phyloP scores from a whole-genome alignment of 768 basidiomycete genomes.

The Leccinum barrowsii region DNA sequence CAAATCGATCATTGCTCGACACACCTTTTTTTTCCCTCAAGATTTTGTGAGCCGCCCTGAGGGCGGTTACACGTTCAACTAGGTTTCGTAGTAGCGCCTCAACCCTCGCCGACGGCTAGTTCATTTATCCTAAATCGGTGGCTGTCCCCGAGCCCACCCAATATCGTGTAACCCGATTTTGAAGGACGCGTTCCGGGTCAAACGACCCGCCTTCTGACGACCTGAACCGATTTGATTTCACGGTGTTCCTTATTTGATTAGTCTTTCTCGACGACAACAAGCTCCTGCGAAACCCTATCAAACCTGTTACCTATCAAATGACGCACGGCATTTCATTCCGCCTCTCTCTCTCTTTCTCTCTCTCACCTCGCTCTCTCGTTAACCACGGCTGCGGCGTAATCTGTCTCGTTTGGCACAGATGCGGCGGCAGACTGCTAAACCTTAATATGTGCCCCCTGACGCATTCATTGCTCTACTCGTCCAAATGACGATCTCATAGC shows the following conservation, averaged over 20 bases:
- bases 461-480: constrained; percentile 16
- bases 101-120: constrained; percentile 21
- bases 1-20: constrained; percentile 19
- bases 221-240: constrained; percentile 12
- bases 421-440: constrained; percentile 19
- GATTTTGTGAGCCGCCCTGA: constrained; percentile 16
- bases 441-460: constrained; percentile 21
- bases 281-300: constrained; percentile 35
- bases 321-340: constrained; percentile 25
- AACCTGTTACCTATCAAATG: constrained; percentile 30
- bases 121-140: constrained; percentile 32
- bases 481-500: constrained; percentile 25
- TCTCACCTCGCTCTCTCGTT: constrained; percentile 20
- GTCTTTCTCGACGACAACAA: constrained; percentile 34
- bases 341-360: neutral
- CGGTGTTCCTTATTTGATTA: constrained; percentile 29
- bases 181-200: constrained; percentile 13
- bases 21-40: constrained; percentile 17
- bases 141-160: constrained; percentile 10
- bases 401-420: constrained; percentile 27
- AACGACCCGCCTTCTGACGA: constrained; percentile 12
- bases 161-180: constrained; percentile 23
- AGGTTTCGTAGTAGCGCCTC: constrained; percentile 28
- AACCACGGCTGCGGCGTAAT: constrained; percentile 21
- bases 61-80: constrained; percentile 25